phyloP scores from a whole-genome alignment of 148 eudicot genomes.

The Beta vulgaris region DNA sequence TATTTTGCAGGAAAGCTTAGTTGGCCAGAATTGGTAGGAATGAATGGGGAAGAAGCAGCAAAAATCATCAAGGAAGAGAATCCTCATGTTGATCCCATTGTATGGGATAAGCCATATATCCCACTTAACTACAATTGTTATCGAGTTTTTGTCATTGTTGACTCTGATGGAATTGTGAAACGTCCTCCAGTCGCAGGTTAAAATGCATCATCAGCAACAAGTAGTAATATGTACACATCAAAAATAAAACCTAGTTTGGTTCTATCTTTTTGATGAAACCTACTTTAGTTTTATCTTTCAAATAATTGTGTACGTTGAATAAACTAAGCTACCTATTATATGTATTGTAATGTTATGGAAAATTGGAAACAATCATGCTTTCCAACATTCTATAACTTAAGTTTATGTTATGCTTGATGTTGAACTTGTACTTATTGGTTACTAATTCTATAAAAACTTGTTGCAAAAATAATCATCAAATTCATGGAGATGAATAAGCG shows the following conservation, averaged over 20 bases:
- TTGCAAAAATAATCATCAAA: no score
- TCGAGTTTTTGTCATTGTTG: constrained; percentile 12
- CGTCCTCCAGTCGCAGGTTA: neutral
- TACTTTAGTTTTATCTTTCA: no score
- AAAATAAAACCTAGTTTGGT: no score
- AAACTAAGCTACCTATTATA: no score
- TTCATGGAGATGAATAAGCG: no score
- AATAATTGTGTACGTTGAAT: neutral
- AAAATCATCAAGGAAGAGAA: constrained; percentile 18
- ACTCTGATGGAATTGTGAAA: constrained; percentile 11
- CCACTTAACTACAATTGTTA: neutral
- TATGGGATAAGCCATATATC: neutral
- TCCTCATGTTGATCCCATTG: constrained; percentile 13
- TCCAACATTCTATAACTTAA: no score
- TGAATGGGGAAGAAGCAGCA: constrained; percentile 13
- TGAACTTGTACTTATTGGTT: no score
- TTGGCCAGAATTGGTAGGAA: constrained; percentile 25
- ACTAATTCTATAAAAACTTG: no score
- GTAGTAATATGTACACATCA: neutral
- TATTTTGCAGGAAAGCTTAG: constrained; percentile 16
- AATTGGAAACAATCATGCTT: no score
- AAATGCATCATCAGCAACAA: neutral
- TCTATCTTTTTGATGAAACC: no score
- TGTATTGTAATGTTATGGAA: no score
- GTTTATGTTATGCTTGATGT: no score